These are phyloP conservation scores for Atractiella rhizophila DNA, from an alignment of 768 basidiomycete species.

Conservation along the genomic window DNA sequence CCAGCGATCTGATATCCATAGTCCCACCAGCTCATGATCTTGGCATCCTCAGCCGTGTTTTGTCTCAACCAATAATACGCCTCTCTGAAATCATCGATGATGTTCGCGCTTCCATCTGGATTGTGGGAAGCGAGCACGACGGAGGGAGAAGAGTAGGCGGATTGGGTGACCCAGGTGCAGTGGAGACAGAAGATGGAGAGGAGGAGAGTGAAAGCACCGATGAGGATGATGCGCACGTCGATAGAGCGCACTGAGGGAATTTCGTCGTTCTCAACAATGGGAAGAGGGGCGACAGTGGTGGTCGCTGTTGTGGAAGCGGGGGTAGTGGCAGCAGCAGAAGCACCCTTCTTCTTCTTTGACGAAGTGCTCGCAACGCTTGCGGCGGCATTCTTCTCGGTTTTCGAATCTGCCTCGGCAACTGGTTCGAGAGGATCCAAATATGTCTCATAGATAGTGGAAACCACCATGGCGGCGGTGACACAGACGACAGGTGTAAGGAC, in stretches of 20 bases:
- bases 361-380: background rate
- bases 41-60: constrained; percentile 73
- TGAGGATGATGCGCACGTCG: constrained; percentile 51
- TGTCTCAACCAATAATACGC: constrained; percentile 96
- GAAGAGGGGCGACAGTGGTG: constrained; percentile 12
- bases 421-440: constrained; percentile 71
- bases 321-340: constrained; percentile 10
- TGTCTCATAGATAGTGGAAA: constrained; percentile 63
- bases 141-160: constrained; percentile 88
- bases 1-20: constrained; percentile 99
- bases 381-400: background rate
- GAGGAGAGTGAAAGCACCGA: constrained; percentile 49
- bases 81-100: constrained; percentile 97
- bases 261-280: background rate
- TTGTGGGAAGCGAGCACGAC: constrained; percentile 65
- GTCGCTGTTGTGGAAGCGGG: constrained; percentile 19
- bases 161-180: constrained; percentile 87
- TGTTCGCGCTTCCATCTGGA: constrained; percentile 64
- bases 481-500: constrained; percentile 93
- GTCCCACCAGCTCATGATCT: constrained; percentile 99
- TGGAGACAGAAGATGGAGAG: constrained; percentile 78
- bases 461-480: constrained; percentile 66
- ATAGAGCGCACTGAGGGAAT: constrained; percentile 48
- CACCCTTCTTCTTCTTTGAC: constrained; percentile 2
- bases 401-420: no score